Base-by-base conservation (phyloP, 2,329 filamentous ascomycete genomes). In the Elsinoe australis region DNA sequence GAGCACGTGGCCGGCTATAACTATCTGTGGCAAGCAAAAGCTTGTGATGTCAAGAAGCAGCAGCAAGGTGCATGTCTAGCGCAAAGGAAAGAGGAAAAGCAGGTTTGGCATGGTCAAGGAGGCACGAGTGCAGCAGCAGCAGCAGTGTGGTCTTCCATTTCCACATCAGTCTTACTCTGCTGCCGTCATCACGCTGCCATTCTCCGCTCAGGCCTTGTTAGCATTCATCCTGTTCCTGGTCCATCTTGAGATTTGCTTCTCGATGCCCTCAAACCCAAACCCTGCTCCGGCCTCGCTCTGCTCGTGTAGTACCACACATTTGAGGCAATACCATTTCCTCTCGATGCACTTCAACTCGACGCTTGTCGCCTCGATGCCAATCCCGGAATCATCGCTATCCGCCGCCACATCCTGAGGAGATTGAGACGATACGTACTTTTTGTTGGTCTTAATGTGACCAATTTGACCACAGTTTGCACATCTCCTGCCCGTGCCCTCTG, bases 391-490 rank as follows among this genome's bases (percentile, higher is more conserved):
- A 29, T 29, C 12, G 26, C 26, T 12, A 7, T 29, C 39, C 26
- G 29, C 39, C 39, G 26, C 24, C 24, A 21, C 28, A 12, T 32
- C 39, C 8, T 9, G 15, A 24, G 32, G 39, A 26, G 12, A 39
- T 26, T 31, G 21, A 14, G 34, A 49, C 8, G 52, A 55, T 57
- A 67, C 74, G 69, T 78, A 92, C 87, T 95, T 96, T 72, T 95
- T 94, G 73, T 96, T 96, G 39, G 90, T 96, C 69, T 95, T 95
- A 73, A 98, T 98, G 62, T 98, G 92, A 24, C 92, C 92, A 48
- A 94, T 85, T 65, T 92, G 85, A 44, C 92, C 92, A 69, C 92
- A 98, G 67, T 95, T 96, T 56, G 92, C 92, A 69, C 92, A 98
- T 71, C 96, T 96, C 59, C 94, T 78, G 49, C 76, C 74, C 8